These are phyloP conservation scores for Fibroporia radiculosa DNA, from an alignment of 768 basidiomycete species.

Conservation along the genomic window DNA sequence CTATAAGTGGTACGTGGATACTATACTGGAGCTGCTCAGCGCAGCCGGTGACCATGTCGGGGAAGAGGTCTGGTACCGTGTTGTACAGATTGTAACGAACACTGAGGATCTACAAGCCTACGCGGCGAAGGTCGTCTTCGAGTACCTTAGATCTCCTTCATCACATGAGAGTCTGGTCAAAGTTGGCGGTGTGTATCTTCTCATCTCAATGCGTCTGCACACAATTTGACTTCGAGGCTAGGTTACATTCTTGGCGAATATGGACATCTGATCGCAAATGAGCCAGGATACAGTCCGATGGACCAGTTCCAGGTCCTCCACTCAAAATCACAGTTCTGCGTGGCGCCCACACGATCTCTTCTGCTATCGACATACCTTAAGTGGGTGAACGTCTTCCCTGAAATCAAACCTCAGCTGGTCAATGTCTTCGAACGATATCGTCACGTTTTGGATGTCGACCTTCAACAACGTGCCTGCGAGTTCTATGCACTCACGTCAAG, in stretches of 20 bases:
- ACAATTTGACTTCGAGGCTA: constrained; percentile 26
- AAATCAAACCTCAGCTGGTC: constrained; percentile 90
- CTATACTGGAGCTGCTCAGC: constrained; percentile 90
- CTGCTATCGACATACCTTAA: constrained; percentile 97
- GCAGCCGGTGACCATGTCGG: constrained; percentile 98
- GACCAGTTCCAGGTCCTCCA: constrained; percentile 94
- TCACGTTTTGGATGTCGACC: constrained; percentile 93
- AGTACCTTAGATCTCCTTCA: constrained; percentile 77
- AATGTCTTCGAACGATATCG: constrained; percentile 96
- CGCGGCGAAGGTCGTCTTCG: constrained; percentile 87
- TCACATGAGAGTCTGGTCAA: constrained; percentile 93
- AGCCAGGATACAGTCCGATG: constrained; percentile 83
- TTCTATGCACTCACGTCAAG: constrained; percentile 83
- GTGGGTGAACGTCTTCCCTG: constrained; percentile 99
- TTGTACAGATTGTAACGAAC: constrained; percentile 97
- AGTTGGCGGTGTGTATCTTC: constrained; percentile 66
- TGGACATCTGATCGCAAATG: constrained; percentile 95
- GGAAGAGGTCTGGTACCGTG: constrained; percentile 99
- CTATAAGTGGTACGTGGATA: constrained; percentile 99
- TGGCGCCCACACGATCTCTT: constrained; percentile 84
- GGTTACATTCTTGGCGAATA: constrained; percentile 98
- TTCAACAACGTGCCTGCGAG: constrained; percentile 98
- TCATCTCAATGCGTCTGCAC: background rate
- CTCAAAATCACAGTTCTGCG: constrained; percentile 91
- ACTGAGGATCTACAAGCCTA: constrained; percentile 97